These are phyloP conservation scores for Leptographium procerum DNA, from an alignment of 2,329 filamentous ascomycete species.

Conservation along the genomic window DNA sequence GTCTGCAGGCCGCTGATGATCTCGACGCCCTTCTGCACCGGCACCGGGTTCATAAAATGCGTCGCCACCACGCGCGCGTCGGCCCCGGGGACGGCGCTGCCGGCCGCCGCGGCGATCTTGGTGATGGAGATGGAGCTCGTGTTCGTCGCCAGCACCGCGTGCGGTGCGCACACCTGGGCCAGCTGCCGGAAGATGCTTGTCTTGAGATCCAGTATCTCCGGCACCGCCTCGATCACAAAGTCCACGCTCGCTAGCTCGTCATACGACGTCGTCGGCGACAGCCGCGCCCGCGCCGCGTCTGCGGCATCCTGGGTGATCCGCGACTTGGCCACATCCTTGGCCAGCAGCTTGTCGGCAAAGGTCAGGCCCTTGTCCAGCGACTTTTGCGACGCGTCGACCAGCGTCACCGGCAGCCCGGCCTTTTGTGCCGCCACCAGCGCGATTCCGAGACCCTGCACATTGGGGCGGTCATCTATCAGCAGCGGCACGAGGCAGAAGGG, in stretches of 20 bases:
- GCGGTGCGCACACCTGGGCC: conserved; percentile 67
- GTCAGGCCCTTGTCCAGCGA: conserved; percentile 80
- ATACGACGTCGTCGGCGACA: conserved; percentile 61
- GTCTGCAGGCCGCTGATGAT: conserved; percentile 95
- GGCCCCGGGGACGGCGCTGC: conserved; percentile 49
- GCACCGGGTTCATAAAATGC: conserved; percentile 99
- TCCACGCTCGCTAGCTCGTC: conserved; percentile 73
- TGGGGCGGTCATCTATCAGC: neutral
- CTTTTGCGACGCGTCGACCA: conserved; percentile 75
- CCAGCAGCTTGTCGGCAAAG: conserved; percentile 89
- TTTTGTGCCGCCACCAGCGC: conserved; percentile 83
- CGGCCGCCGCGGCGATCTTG: conserved; percentile 81
- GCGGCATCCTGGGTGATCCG: conserved; percentile 75
- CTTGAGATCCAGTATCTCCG: conserved; percentile 82
- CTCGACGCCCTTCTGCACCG: conserved; percentile 92
- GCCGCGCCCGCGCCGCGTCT: conserved; percentile 55
- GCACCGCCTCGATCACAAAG: conserved; percentile 96
- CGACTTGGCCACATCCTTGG: conserved; percentile 84
- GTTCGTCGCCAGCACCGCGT: conserved; percentile 91
- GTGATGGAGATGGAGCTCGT: conserved; percentile 99
- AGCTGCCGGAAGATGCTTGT: conserved; percentile 75
- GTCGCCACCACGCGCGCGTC: conserved; percentile 86
- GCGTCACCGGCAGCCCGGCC: conserved; percentile 70
- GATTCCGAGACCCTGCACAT: conserved; percentile 76
- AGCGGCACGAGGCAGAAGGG: neutral